Conservation (phyloP, 108 stramenopile species). For the Nitzschia palea region DNA sequence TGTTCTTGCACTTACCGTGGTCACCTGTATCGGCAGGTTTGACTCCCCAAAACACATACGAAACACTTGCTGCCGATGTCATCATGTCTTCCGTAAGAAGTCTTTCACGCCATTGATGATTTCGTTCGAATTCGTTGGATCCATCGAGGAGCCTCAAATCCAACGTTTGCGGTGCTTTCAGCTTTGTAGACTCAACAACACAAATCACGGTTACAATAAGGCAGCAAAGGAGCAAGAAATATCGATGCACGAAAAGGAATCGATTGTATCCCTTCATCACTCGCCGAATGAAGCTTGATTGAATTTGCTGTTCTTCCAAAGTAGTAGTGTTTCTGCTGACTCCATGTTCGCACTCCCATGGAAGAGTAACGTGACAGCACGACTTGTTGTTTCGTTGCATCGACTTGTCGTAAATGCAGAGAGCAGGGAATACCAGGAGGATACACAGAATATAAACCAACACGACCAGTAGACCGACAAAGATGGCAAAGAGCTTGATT, state of each 20-base stretch:
- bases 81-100: conserved; percentile 18
- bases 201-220: conserved; percentile 14
- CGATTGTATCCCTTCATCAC: not conserved
- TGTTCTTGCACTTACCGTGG: conserved; percentile 22
- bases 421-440: conserved; percentile 46
- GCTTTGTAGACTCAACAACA: conserved; percentile 16
- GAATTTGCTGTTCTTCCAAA: no score
- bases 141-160: conserved; percentile 35
- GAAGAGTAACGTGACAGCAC: no score
- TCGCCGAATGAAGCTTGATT: no score
- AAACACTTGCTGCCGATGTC: conserved; percentile 24
- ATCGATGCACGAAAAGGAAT: conserved; percentile 17
- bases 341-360: no score
- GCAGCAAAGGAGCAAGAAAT: conserved; percentile 20
- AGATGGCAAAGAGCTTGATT: conserved; percentile 53
- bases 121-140: conserved; percentile 25
- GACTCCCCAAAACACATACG: conserved; percentile 38
- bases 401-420: conserved; percentile 48
- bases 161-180: conserved; percentile 28
- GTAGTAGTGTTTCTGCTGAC: no score
- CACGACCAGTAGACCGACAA: conserved; percentile 48
- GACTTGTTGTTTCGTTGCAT: no score
- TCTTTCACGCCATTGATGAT: conserved; percentile 30
- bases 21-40: conserved; percentile 43
- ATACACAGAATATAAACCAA: conserved; percentile 48